Conservation (phyloP, 306 rosid genomes). For the Myrica gale region DNA sequence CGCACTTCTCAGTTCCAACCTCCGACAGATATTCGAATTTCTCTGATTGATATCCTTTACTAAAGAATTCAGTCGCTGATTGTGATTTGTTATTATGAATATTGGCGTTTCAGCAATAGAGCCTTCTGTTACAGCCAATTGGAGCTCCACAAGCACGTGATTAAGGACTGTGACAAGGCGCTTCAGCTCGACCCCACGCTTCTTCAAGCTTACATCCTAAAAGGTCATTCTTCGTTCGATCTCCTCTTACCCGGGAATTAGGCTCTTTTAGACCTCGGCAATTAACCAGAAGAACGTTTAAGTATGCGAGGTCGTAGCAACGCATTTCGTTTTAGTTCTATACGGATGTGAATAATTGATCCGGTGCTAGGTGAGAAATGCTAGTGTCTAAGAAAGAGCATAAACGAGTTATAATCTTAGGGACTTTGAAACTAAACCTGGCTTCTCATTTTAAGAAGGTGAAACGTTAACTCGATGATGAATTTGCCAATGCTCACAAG, state of each 20-base stretch:
- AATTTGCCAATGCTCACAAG: neutral
- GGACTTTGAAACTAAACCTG: neutral
- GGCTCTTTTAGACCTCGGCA: slow-evolving; percentile 13
- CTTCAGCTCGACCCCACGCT: slow-evolving; percentile 69
- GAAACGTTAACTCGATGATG: neutral
- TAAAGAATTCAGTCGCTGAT: slow-evolving; percentile 12
- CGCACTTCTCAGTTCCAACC: slow-evolving; percentile 18
- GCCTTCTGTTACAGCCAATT: slow-evolving; percentile 90
- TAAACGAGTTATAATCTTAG: neutral
- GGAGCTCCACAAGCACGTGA: slow-evolving; percentile 90
- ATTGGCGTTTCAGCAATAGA: slow-evolving; percentile 63
- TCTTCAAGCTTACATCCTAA: slow-evolving; percentile 83
- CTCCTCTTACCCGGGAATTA: neutral
- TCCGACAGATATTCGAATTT: slow-evolving; percentile 16
- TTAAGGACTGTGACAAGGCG: slow-evolving; percentile 87
- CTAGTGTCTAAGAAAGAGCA: neutral
- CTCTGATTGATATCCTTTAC: neutral
- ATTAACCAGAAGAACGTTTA: neutral
- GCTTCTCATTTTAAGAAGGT: neutral
- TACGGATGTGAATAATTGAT: neutral
- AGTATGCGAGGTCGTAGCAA: neutral
- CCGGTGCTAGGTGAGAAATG: slow-evolving; percentile 1
- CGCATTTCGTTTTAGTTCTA: neutral
- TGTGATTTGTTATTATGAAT: slow-evolving; percentile 24
- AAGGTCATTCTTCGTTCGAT: slow-evolving; percentile 48